Evolutionary conservation across 495 filamentous ascomycete species (phyloP), one percentile per base, ranked within the genome.

Genomic region (Staphylotrichum longicolle): DNA sequence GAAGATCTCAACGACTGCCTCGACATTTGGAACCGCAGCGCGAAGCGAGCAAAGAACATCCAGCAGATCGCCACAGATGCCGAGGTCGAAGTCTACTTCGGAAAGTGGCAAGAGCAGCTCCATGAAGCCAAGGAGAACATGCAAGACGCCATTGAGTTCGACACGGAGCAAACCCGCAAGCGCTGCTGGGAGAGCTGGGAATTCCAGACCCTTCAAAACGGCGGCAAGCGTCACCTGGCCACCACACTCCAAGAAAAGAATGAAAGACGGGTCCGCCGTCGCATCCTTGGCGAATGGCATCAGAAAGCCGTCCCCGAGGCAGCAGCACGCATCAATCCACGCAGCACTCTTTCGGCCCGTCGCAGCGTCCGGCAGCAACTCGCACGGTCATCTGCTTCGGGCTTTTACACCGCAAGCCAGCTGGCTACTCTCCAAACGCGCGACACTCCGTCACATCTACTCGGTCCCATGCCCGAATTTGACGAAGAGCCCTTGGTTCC

Each of bases 381-480:
- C 30, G 46, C 52, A 6, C 54, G 60, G 15, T 53, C 57, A 30
- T 46, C 46, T 8, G 42, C 41, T 9, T 33, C 30, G 12, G 56
- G 60, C 39, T 56, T 49, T 39, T 54, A 45, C 42, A 58, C 60
- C 11, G 60, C 48, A 5, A 63, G 60, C 35, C 59, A 62, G 15
- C 35, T 58, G 4, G 61, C 60, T 5, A 55, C 55, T 12, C 39
- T 62, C 15, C 58, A 32, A n/a, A 2, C 35, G 15, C 20, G 4
- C 27, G 52, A 39, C 39, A 55, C 34, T 55, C 50, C 3, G 49
- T 53, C 37, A 7, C 48, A 20, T n/a, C 20, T 12, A n/a, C 63
- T 72, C 3, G 66, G 66, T 0, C 64, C 71, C 2, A 72, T 74
- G 70, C 53, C 58, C 34, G 70, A 74, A 34, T 74, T 74, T 41